These are phyloP conservation scores for Tieghemostelium lacteum DNA, from an alignment of 78 protist genomes.

Conservation along the genomic window DNA sequence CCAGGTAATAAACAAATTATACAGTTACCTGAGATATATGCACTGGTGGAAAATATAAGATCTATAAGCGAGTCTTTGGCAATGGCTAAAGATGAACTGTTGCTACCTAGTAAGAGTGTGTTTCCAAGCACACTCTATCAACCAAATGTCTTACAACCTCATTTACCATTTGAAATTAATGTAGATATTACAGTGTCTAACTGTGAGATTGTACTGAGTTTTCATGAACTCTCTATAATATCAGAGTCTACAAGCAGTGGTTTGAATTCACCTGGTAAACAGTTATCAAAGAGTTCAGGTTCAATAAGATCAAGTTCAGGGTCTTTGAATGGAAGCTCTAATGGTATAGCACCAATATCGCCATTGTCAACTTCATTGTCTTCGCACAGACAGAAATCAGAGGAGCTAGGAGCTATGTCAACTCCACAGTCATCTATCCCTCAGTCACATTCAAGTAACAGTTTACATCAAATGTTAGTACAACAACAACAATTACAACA, in stretches of 20 bases:
- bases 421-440: neutral
- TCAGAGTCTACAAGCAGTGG: neutral
- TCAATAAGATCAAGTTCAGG: too few species aligned
- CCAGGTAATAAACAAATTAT: neutral
- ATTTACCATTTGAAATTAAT: slow-evolving; percentile 57
- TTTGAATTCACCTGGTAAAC: neutral
- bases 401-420: too few species aligned
- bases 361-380: neutral
- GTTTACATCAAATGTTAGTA: neutral
- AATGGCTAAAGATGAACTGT: slow-evolving; percentile 53
- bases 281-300: neutral
- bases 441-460: neutral
- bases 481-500: neutral
- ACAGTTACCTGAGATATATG: slow-evolving; percentile 26
- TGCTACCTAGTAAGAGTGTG: slow-evolving; percentile 37
- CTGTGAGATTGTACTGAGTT: slow-evolving; percentile 54
- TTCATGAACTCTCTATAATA: slow-evolving; percentile 47
- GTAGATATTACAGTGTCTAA: slow-evolving; percentile 40
- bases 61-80: slow-evolving; percentile 54
- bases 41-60: slow-evolving; percentile 41
- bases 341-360: neutral
- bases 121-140: slow-evolving; percentile 57
- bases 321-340: slow-evolving; percentile 2
- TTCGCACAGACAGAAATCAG: too few species aligned
- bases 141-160: slow-evolving; percentile 42